phyloP scores from a whole-genome alignment of 345 rosid genomes.

The Cardiospermum halicacabum region DNA sequence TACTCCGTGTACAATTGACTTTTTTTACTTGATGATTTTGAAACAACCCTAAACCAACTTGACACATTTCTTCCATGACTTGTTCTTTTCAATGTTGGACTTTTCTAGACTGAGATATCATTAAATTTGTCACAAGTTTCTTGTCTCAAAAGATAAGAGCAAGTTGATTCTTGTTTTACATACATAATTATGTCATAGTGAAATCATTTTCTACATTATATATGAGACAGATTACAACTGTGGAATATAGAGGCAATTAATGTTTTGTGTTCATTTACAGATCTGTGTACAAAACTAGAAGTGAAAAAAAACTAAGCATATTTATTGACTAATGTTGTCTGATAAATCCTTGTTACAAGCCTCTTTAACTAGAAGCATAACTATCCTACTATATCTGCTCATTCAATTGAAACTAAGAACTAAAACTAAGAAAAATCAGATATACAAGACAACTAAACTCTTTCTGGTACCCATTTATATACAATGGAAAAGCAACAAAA shows the following conservation, averaged over 20 bases:
- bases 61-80: too few species aligned
- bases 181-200: neutral
- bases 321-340: neutral
- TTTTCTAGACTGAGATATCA: too few species aligned
- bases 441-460: neutral
- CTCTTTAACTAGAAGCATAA: neutral
- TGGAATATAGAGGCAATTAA: too few species aligned
- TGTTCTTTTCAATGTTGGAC: neutral
- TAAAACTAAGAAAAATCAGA: neutral
- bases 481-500: slow-evolving; percentile 20
- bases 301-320: neutral
- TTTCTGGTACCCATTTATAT: neutral
- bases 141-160: too few species aligned
- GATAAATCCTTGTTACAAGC: slow-evolving; percentile 5
- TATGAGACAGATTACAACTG: neutral
- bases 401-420: neutral
- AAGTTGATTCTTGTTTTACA: too few species aligned
- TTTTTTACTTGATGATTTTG: neutral
- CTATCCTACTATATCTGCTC: neutral
- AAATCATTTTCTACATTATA: neutral
- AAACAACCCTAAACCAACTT: too few species aligned
- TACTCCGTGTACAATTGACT: too few species aligned
- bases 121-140: too few species aligned
- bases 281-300: too few species aligned
- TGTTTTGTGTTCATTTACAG: too few species aligned